phyloP scores from a whole-genome alignment of 345 rosid species.

The Acer yangbiense region DNA sequence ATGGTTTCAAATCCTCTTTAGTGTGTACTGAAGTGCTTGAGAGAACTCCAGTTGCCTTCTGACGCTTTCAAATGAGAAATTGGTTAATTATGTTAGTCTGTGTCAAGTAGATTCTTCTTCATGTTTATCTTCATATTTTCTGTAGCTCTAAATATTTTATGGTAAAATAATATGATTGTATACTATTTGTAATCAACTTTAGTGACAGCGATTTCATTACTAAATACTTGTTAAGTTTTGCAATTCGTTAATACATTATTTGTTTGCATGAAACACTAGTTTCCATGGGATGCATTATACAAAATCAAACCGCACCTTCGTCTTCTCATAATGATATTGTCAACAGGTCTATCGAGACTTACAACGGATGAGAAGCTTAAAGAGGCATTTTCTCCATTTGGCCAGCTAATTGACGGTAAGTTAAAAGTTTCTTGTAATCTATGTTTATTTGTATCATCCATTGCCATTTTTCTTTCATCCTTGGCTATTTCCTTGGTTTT shows the following conservation, averaged over 20 bases:
- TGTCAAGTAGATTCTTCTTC: not conserved
- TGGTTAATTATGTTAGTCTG: not conserved
- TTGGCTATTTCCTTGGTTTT: not conserved
- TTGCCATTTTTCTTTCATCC: not conserved
- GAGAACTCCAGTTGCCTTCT: not conserved
- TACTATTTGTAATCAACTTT: not conserved
- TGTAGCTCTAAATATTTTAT: not conserved
- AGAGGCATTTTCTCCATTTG: conserved; percentile 78
- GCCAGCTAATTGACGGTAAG: conserved; percentile 72
- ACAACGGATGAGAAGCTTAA: conserved; percentile 76
- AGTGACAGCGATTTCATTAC: not conserved
- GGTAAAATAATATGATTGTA: not conserved
- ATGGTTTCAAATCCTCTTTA: not conserved
- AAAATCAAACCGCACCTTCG: not conserved
- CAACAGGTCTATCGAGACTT: conserved; percentile 68
- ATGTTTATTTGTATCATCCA: not conserved
- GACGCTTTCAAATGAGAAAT: not conserved
- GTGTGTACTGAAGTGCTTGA: not conserved
- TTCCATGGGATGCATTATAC: not conserved
- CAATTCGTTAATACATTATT: not conserved
- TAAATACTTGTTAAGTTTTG: too few species aligned
- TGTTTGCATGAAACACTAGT: not conserved
- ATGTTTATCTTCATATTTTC: not conserved
- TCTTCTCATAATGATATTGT: conserved; percentile 15
- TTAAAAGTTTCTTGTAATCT: not conserved